Conservation (phyloP, 2,329 filamentous ascomycete genomes). For the Metarhizium guizhouense region DNA sequence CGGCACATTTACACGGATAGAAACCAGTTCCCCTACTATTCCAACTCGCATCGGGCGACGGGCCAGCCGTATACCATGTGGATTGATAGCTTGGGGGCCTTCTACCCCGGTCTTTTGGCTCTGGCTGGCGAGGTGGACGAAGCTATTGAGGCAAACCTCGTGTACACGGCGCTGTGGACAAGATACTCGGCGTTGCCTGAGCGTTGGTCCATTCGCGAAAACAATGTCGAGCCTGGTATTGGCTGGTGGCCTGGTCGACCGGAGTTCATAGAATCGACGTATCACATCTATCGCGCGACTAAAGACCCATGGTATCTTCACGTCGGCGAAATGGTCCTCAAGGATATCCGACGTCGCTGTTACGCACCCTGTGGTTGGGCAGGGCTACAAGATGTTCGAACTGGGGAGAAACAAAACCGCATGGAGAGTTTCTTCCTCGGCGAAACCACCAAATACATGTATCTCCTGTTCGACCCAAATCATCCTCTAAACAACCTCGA, state of each 20-base stretch:
- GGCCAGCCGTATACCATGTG: slow-evolving; percentile 84
- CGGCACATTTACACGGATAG: slow-evolving; percentile 76
- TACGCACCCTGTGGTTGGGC: slow-evolving; percentile 92
- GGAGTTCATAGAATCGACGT: slow-evolving; percentile 95
- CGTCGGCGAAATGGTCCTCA: slow-evolving; percentile 89
- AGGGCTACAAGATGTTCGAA: slow-evolving; percentile 72
- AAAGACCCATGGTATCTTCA: slow-evolving; percentile 94
- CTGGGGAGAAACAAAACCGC: slow-evolving; percentile 79
- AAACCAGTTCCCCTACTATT: slow-evolving; percentile 81
- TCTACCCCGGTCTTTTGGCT: slow-evolving; percentile 82
- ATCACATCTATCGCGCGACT: slow-evolving; percentile 90
- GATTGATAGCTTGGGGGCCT: slow-evolving; percentile 94
- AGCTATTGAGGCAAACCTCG: slow-evolving; percentile 78
- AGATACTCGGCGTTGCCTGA: slow-evolving; percentile 91
- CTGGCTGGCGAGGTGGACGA: slow-evolving; percentile 86
- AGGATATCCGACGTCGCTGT: slow-evolving; percentile 80
- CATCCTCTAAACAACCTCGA: slow-evolving; percentile 86
- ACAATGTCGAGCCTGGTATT: slow-evolving; percentile 75
- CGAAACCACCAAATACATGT: slow-evolving; percentile 93
- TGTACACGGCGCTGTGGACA: slow-evolving; percentile 91
- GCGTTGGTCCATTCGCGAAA: slow-evolving; percentile 80
- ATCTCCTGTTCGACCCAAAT: slow-evolving; percentile 75
- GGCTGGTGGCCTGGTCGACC: slow-evolving; percentile 93
- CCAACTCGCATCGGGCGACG: slow-evolving; percentile 80
- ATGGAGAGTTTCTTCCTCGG: slow-evolving; percentile 99